A percentile compares a stretch with the other conserved stretches of the same genome.
These are phyloP conservation scores for Protomyces lactucae-debilis DNA, from an alignment of 1,139 yeast species.

Conservation along the genomic window DNA sequence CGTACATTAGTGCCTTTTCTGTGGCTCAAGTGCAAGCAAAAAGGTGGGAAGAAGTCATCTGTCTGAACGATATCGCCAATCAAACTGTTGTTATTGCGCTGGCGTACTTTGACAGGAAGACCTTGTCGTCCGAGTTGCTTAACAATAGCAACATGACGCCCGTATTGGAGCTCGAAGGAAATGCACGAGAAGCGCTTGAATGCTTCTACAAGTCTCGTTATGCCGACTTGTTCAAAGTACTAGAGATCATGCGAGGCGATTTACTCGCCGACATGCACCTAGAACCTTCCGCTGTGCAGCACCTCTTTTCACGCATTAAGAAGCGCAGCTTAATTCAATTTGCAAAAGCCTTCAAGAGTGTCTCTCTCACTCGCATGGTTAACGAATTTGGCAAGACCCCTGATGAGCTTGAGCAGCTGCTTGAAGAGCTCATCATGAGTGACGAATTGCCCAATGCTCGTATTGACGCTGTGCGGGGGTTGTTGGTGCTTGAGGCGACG, in stretches of 20 bases:
- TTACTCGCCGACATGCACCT: constrained; percentile 32
- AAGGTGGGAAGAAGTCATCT: constrained; percentile 15
- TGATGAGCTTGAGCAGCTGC: constrained; percentile 26
- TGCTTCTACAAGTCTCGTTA: constrained; percentile 31
- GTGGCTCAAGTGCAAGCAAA: constrained; percentile 19
- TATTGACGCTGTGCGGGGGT: constrained; percentile 4
- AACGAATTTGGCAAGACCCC: constrained; percentile 28
- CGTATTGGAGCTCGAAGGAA: constrained; percentile 31
- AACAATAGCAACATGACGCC: constrained; percentile 26
- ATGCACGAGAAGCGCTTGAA: constrained; percentile 28
- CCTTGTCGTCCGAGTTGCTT: constrained; percentile 23
- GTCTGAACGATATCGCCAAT: constrained; percentile 31
- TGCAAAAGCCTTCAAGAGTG: constrained; percentile 31
- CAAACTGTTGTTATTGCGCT: constrained; percentile 29
- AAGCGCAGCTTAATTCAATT: constrained; percentile 32
- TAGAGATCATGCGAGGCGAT: constrained; percentile 28
- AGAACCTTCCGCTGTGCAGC: constrained; percentile 27
- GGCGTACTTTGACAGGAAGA: constrained; percentile 30
- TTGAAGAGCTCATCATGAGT: constrained; percentile 27
- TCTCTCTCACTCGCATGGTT: constrained; percentile 30
- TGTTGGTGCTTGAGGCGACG: background rate
- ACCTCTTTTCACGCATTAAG: constrained; percentile 28
- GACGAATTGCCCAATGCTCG: constrained; percentile 24
- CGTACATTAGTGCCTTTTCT: constrained; percentile 4
- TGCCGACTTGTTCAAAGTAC: constrained; percentile 23